Base-by-base conservation (phyloP, 2,329 filamentous ascomycete species). In the Alternaria angustiovoidea region DNA sequence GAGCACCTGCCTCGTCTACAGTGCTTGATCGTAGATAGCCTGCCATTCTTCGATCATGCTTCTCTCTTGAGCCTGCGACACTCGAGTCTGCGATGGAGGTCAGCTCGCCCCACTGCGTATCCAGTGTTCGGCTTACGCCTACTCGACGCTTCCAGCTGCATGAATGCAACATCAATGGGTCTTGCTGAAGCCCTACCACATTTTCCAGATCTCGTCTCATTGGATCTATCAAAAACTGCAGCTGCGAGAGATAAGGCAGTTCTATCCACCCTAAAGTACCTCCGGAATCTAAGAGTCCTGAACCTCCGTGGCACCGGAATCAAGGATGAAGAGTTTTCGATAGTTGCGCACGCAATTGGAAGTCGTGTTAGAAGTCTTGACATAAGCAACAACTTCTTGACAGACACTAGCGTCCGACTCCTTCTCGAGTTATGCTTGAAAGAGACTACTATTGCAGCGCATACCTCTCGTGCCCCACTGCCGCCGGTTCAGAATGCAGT, bases 11-110 rank as follows among this genome's bases (percentile, higher is more conserved):
- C 87, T 3, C 82, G 83, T 53, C 76, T 89, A 16, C 87, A 89
- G 65, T 86, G 84, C 1, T 75, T 89, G 49, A 82, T 88, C 59
- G 86, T 89, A 11, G 83, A 85, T 16, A 82, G 81, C 30, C 74
- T 89, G 48, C 85, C 86, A 0, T 88, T 88, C 70, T 88, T 89
- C 67, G 87, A 89, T 57, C 86, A 89, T 70, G 82, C 83, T 61
- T 81, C 85, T 18, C 80, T 89, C 54, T 76, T 82, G 57, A 84
- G 82, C 2, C 69, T 88, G 55, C 81, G 78, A 53, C 70, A 76
- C 54, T 62, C 72, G 39, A 78, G 72, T 62, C 44, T 61, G 12
- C 70, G 67, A 63, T 68, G 70, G 58, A 68, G 58, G 18, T 60
- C 66, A 12, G 65, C 59, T 18, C 71, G 61, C 16, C 64, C 63